Evolutionary conservation across 2,329 filamentous ascomycete species (phyloP), one percentile per base, ranked within the genome.

Genomic region (Cladosporium colombiae): DNA sequence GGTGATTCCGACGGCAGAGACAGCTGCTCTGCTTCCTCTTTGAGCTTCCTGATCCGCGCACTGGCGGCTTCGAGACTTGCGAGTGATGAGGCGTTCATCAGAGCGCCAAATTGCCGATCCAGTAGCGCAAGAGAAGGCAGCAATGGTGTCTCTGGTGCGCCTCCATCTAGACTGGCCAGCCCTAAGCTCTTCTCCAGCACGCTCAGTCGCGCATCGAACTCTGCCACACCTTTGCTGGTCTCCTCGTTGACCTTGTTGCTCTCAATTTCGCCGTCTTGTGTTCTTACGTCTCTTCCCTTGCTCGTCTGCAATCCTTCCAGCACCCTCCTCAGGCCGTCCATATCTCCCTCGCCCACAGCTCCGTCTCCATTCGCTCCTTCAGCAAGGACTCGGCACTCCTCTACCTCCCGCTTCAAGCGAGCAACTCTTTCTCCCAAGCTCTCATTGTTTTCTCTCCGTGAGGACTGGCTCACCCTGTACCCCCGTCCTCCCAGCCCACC

Each of bases 121-220:
- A 99, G 86, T 18, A 86, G 86, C 67, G 93, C 89, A 11, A 99
- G 83, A 1, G 92, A 91, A 3, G 92, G 92, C 21, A 98, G 84
- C 50, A 99, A 88, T 31, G 94, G 91, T 64, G 86, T 84, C 70
- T 88, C 88, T 0, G 89, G 85, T 69, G 91, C 82, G 13, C 87
- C 85, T 0, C 88, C 87, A 57, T 76, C 73, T n/a, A 78, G 68
- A 25, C 89, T 88, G 49, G 88, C 90, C 58, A 97, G 85, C 11
- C 95, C 95, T 31, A 99, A 85, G 1, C 89, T 86, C 70, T 88
- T 88, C 80, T 99, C 95, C 57, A 99, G 82, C 33, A 90, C 81
- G 2, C 89, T 82, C 23, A 99, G 86, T 5, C 95, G 88, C 33
- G 87, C 85, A 75, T 98, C 94, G 73, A 99, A 97, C 68, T 95